Evolutionary conservation across 352 stramenopile species (phyloP).

Genomic region (Pelagophyceae sp.): DNA sequence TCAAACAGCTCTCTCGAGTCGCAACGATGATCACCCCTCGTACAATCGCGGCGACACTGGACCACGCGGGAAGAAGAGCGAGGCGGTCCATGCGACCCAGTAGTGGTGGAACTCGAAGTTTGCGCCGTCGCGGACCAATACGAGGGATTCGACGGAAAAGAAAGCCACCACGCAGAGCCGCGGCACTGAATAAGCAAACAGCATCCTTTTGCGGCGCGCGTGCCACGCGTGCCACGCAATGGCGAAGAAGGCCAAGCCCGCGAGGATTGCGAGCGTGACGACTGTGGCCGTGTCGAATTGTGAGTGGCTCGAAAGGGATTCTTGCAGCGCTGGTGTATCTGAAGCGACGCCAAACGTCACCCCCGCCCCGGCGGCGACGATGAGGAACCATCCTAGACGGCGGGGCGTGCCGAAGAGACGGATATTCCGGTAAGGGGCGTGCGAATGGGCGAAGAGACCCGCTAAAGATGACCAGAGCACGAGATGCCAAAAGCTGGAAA

Average conservation of each 20-base stretch:
- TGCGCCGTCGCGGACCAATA: neutral
- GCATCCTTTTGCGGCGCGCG: neutral
- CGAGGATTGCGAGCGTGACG: neutral
- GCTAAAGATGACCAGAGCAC: neutral
- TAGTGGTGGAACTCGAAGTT: neutral
- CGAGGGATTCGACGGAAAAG: neutral
- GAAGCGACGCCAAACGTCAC: neutral
- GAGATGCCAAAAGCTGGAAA: too few species aligned
- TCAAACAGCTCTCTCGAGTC: too few species aligned
- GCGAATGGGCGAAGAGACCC: neutral
- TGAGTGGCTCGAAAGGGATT: neutral
- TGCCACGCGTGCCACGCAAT: neutral
- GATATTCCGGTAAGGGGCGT: neutral
- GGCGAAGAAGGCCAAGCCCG: neutral
- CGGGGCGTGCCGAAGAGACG: neutral
- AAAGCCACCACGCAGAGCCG: neutral
- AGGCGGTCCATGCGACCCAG: neutral
- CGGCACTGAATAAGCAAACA: neutral
- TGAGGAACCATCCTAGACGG: neutral
- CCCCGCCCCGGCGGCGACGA: neutral
- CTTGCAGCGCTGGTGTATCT: neutral
- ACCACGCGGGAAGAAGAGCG: neutral
- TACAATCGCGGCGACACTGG: too few species aligned
- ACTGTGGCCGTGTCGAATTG: neutral
- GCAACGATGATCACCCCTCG: too few species aligned